Conservation (phyloP, 148 eudicot species). For the Simmondsia chinensis region DNA sequence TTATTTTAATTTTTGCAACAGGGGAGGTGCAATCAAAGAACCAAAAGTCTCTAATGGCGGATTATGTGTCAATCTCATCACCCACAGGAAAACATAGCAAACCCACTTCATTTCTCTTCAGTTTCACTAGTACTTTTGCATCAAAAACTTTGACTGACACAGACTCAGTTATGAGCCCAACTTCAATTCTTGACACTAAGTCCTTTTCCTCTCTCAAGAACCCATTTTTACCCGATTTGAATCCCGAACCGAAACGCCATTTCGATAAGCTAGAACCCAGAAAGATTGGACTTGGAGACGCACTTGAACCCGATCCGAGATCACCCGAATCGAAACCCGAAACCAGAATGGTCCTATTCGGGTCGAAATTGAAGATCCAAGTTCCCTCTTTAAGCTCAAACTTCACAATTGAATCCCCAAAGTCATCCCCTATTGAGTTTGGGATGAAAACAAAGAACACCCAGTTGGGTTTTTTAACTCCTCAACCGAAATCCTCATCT, state of each 20-base stretch:
- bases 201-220: conserved; percentile 22
- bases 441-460: conserved; percentile 43
- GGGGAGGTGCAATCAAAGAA: too few relatives aligned
- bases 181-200: conserved; percentile 49
- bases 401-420: conserved; percentile 21
- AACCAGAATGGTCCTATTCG: conserved; percentile 28
- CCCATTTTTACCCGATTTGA: conserved; percentile 27
- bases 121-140: conserved; percentile 28
- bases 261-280: conserved; percentile 17
- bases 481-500: conserved; percentile 16
- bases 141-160: conserved; percentile 20
- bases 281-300: conserved; percentile 32
- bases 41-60: conserved; percentile 49
- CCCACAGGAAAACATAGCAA: conserved; percentile 15
- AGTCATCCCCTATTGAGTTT: conserved; percentile 42
- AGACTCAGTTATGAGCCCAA: conserved; percentile 42
- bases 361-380: conserved; percentile 45
- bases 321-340: too few relatives aligned
- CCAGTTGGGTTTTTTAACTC: conserved; percentile 18
- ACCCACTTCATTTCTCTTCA: conserved; percentile 20
- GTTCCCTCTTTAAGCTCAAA: conserved; percentile 28
- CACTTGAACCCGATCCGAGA: too few relatives aligned
- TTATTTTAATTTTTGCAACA: too few relatives aligned
- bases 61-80: too few relatives aligned
- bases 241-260: conserved; percentile 13